A percentile compares a stretch with the other conserved stretches of the same genome.
Conservation (phyloP, 139 green algal genomes). For the Mesostigma viride region DNA sequence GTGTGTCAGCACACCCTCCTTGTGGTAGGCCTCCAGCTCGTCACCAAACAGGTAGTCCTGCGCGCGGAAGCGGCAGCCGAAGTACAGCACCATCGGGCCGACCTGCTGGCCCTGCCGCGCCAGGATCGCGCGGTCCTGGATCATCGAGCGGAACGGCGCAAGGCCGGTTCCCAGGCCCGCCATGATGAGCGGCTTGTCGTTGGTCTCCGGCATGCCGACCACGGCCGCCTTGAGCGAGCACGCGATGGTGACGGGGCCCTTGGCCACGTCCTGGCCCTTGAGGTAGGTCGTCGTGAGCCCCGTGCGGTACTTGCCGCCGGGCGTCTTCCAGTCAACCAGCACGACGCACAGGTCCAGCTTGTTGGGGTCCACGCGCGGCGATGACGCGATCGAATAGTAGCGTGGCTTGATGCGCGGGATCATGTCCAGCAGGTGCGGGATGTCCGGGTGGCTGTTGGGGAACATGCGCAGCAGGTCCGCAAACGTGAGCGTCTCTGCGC, state of each 20-base stretch:
- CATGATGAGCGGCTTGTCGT: conserved; percentile 10
- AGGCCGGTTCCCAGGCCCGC: conserved; percentile 14
- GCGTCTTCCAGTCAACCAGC: neutral
- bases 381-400: conserved; percentile 1
- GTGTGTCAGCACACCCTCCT: too few relatives aligned
- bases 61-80: too few relatives aligned
- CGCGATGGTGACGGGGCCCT: neutral
- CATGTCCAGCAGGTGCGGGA: neutral
- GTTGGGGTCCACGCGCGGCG: neutral
- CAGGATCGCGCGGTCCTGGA: too few relatives aligned
- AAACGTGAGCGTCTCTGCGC: too few relatives aligned
- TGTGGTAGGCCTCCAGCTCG: too few relatives aligned
- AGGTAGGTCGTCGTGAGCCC: neutral
- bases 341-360: neutral
- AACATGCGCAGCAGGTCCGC: too few relatives aligned
- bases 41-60: too few relatives aligned
- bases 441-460: neutral
- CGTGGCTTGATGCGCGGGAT: neutral
- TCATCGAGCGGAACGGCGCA: conserved; percentile 11
- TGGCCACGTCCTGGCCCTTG: neutral
- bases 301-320: neutral
- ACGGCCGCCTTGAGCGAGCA: neutral
- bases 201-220: conserved; percentile 2
- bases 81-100: too few relatives aligned
- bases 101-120: too few relatives aligned